These are phyloP conservation scores for Hypericum perforatum DNA, from an alignment of 345 rosid genomes.

Conservation along the genomic window DNA sequence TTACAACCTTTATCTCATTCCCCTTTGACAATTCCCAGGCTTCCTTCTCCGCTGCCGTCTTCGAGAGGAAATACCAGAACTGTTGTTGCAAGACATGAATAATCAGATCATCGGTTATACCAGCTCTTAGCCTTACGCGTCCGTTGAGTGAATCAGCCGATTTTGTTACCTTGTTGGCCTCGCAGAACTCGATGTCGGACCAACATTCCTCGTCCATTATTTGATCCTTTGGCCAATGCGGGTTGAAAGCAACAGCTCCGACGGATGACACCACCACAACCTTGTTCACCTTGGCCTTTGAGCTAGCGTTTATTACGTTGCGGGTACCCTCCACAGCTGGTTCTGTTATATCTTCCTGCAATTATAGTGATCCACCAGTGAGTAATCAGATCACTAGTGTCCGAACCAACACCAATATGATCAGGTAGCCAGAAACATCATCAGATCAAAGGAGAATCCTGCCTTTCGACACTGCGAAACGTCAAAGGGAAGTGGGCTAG, in stretches of 20 bases:
- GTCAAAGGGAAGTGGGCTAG: slow-evolving; percentile 30
- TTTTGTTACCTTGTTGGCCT: slow-evolving; percentile 21
- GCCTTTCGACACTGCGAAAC: slow-evolving; percentile 30
- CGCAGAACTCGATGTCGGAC: slow-evolving; percentile 30
- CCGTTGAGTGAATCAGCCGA: too few species aligned
- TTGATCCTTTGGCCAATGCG: slow-evolving; percentile 30
- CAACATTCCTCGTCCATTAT: slow-evolving; percentile 30
- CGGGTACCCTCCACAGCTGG: slow-evolving; percentile 35
- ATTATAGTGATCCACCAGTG: too few species aligned
- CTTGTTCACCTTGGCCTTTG: slow-evolving; percentile 32
- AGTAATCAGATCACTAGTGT: background rate
- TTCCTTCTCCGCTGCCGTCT: slow-evolving; percentile 38
- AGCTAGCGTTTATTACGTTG: slow-evolving; percentile 40
- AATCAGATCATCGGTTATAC: background rate
- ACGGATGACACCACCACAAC: slow-evolving; percentile 41
- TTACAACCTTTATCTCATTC: slow-evolving; percentile 25
- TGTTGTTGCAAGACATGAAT: slow-evolving; percentile 2
- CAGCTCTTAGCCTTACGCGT: background rate
- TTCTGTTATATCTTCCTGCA: slow-evolving; percentile 31
- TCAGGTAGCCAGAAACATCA: background rate
- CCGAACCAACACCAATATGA: background rate
- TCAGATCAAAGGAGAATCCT: background rate
- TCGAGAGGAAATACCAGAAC: slow-evolving; percentile 27
- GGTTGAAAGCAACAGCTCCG: slow-evolving; percentile 28
- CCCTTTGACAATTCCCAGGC: slow-evolving; percentile 34